Percentiles rank a stretch among this genome's conserved stretches.
phyloP scores from a whole-genome alignment of 1,284 basidiomycete genomes.

The Marasmius tenuissimus region DNA sequence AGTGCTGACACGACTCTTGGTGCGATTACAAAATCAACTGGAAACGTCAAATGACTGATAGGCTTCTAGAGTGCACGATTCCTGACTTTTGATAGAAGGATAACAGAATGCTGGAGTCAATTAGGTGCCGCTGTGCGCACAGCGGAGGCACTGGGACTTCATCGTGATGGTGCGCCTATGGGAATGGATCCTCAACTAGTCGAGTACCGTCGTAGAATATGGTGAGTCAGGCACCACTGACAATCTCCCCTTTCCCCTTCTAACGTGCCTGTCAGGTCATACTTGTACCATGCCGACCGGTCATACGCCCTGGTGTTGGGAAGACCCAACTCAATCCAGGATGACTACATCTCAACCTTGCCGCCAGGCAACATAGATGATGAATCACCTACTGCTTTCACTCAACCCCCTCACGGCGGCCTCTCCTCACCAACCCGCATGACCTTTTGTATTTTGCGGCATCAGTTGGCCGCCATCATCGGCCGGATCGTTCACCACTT shows the following conservation, averaged over 20 bases:
- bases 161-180: constrained; percentile 87
- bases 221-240: constrained; percentile 43
- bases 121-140: constrained; percentile 91
- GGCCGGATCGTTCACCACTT: constrained; percentile 95
- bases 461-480: constrained; percentile 82
- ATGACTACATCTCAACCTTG: constrained; percentile 82
- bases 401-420: constrained; percentile 46
- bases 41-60: constrained; percentile 16
- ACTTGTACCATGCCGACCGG: constrained; percentile 91
- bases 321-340: constrained; percentile 85
- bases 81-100: constrained; percentile 84
- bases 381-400: constrained; percentile 43
- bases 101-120: constrained; percentile 95
- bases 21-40: constrained; percentile 7
- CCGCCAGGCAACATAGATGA: constrained; percentile 86
- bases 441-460: constrained; percentile 88
- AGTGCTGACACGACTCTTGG: constrained; percentile 84
- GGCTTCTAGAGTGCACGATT: constrained; percentile 81
- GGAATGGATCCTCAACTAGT: constrained; percentile 77
- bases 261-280: constrained; percentile 56
- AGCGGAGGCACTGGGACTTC: constrained; percentile 91
- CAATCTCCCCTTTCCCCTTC: background rate
- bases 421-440: constrained; percentile 77
- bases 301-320: constrained; percentile 91
- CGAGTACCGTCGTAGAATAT: constrained; percentile 89